Evolutionary conservation across 1,284 basidiomycete genomes (phyloP).

Genomic region (Ceratobasidium sp.): DNA sequence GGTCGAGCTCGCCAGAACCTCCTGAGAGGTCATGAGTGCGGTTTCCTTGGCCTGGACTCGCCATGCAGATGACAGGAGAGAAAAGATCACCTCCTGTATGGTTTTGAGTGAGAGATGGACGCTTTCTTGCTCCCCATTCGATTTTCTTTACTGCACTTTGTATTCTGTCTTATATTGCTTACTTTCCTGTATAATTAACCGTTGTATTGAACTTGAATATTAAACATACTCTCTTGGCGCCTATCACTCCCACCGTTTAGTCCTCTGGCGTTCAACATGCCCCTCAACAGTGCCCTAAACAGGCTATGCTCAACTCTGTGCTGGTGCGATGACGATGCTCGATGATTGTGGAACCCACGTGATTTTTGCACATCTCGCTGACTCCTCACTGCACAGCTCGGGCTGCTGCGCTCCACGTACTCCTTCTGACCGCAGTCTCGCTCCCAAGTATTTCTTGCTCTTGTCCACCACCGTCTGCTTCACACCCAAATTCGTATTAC

Average conservation of each 20-base stretch:
- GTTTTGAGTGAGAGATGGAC: not conserved
- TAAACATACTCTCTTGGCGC: not conserved
- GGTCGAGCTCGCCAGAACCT: constrained; percentile 30
- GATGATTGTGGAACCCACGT: constrained; percentile 23
- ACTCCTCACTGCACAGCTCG: constrained; percentile 3
- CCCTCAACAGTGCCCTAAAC: too few species aligned
- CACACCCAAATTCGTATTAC: not conserved
- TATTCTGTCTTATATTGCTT: constrained; percentile 18
- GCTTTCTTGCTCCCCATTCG: not conserved
- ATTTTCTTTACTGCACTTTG: constrained; percentile 8
- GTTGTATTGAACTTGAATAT: constrained; percentile 19
- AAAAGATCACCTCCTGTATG: not conserved
- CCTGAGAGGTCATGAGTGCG: not conserved
- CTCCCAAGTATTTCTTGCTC: constrained; percentile 1
- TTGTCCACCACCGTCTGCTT: not conserved
- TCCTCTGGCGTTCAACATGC: too few species aligned
- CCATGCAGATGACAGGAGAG: too few species aligned
- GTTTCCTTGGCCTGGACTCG: too few species aligned
- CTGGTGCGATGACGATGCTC: not conserved
- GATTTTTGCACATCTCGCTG: not conserved
- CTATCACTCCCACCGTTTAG: too few species aligned
- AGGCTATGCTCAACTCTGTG: not conserved
- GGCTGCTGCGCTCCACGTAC: constrained; percentile 19
- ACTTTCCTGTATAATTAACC: constrained; percentile 12
- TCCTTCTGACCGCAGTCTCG: constrained; percentile 20